phyloP scores from a whole-genome alignment of 106 monocot genomes.

The Cymbidium sinense region DNA sequence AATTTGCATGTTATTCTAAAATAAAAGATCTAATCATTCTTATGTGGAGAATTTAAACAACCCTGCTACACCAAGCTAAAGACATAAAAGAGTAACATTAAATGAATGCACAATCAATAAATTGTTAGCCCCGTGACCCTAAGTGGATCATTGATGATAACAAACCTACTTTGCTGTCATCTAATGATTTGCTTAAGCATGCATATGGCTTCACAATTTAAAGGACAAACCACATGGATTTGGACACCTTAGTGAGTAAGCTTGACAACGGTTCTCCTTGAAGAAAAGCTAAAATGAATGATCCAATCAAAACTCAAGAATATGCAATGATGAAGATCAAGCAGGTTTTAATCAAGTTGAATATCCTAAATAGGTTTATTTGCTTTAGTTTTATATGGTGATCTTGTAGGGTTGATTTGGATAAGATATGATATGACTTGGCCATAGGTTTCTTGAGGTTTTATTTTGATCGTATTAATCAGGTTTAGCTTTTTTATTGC shows the following conservation, averaged over 20 bases:
- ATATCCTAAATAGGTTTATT: too few species aligned
- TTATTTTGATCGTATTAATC: too few species aligned
- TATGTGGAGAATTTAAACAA: not conserved
- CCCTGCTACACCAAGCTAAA: not conserved
- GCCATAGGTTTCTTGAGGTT: too few species aligned
- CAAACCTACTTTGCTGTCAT: not conserved
- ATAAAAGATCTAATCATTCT: not conserved
- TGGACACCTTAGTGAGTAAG: not conserved
- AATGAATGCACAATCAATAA: not conserved
- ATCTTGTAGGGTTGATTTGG: not conserved
- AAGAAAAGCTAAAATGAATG: not conserved
- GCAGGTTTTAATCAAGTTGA: not conserved
- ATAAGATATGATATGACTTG: not conserved
- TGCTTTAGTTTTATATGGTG: not conserved
- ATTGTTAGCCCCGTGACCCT: not conserved
- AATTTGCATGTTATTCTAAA: too few species aligned
- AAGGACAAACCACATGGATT: not conserved
- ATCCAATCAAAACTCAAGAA: not conserved
- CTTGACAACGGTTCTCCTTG: not conserved
- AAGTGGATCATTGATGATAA: not conserved
- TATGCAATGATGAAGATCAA: not conserved
- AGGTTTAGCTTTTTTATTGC: too few species aligned
- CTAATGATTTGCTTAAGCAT: not conserved
- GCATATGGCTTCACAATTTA: not conserved
- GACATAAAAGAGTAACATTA: not conserved